Evolutionary conservation across 345 rosid genomes (phyloP).

Genomic region (Iberis pinnata): DNA sequence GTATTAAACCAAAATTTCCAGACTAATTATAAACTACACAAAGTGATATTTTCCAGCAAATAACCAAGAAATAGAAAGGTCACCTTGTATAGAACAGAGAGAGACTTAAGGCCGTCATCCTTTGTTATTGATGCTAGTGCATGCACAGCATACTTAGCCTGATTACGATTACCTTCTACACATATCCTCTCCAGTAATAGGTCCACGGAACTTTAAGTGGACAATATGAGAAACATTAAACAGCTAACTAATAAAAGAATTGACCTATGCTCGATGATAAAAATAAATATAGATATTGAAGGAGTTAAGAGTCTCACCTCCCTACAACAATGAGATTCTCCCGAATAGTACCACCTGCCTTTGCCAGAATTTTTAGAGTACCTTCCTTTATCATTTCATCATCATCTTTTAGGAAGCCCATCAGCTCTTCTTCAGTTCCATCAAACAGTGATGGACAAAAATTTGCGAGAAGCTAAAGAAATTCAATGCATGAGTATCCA

Average conservation of each 20-base stretch:
- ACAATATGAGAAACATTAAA: constrained; percentile 26
- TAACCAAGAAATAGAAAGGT: constrained; percentile 11
- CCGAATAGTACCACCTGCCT: constrained; percentile 89
- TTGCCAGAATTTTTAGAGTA: constrained; percentile 81
- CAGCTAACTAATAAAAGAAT: constrained; percentile 16
- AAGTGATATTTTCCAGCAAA: constrained; percentile 4
- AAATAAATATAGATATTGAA: background rate
- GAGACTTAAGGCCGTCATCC: constrained; percentile 94
- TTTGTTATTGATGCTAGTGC: constrained; percentile 95
- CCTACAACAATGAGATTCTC: constrained; percentile 77
- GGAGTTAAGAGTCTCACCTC: constrained; percentile 43
- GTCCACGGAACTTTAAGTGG: constrained; percentile 72
- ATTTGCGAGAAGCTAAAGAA: constrained; percentile 69
- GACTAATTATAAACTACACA: constrained; percentile 1
- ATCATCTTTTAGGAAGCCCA: constrained; percentile 73
- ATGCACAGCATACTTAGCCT: constrained; percentile 96
- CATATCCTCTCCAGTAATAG: constrained; percentile 87
- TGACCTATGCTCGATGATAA: constrained; percentile 8
- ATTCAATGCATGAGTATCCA: constrained; percentile 9
- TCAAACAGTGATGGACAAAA: constrained; percentile 69
- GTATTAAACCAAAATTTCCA: constrained; percentile 26
- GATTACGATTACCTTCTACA: constrained; percentile 86
- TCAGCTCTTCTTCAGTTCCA: constrained; percentile 79
- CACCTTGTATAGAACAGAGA: constrained; percentile 93
- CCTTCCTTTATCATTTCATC: constrained; percentile 85